Evolutionary conservation across 2,329 filamentous ascomycete species (phyloP), one percentile per base, ranked within the genome.

Genomic region (Curvularia hawaiiensis): DNA sequence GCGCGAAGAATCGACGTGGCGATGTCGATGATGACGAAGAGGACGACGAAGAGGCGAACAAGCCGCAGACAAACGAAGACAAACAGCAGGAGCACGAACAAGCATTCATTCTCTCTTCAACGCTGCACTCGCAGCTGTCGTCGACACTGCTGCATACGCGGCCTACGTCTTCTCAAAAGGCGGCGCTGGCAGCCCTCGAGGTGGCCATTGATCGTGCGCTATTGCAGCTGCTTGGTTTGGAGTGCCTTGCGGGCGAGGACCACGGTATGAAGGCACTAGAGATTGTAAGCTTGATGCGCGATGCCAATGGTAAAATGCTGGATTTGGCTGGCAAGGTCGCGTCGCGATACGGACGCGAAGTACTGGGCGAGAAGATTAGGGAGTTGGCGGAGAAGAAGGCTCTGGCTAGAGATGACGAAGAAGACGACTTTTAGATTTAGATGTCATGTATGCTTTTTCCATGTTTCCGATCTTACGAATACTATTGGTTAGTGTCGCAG

Each of bases 261-360:
- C 84, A 90, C 30, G 94, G 93, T 6, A 97, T 97, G 92, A 92
- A 94, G 65, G 94, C 94, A 0, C 80, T 99, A 35, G 96, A 99
- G 78, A 85, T 98, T 69, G 95, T 96, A 30, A 83, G 85, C 60
- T 81, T 99, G 69, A 90, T 99, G 88, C 85, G 85, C 44, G 93
- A 98, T 78, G 83, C 87, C 45, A 90, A 86, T 59, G 94, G 94
- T 18, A 89, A 90, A 75, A 97, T 97, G 91, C 78, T 97, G 56
- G 92, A 97, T 75, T 90, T 94, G 4, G 95, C 95, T 1, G 86
- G 88, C 55, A 97, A 96, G 83, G 86, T 99, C 49, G 95, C 95
- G 9, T 86, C 90, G 72, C 83, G 94, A 66, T 99, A 96, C 79
- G 90, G 90, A 10, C 83, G 90, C 59, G 84, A 85, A 40, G 85